Percentiles rank a stretch among this genome's conserved stretches.
Evolutionary conservation across 2,329 filamentous ascomycete genomes (phyloP).

Genomic region (Aspergillus persii): DNA sequence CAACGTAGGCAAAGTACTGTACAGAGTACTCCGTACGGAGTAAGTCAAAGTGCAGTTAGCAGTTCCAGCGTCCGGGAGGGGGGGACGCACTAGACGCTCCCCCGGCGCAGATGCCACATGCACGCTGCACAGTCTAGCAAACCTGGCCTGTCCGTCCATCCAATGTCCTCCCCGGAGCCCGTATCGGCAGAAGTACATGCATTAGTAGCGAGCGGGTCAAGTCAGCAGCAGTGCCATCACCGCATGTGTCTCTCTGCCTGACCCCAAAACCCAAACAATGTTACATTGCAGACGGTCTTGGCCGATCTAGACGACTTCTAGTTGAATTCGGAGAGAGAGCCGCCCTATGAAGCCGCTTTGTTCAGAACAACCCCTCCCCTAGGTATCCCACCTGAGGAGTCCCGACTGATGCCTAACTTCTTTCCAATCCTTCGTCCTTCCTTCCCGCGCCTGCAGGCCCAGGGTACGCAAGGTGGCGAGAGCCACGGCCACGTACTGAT

Average conservation of each 20-base stretch:
- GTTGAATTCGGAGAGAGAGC: not conserved
- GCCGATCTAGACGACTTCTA: not conserved
- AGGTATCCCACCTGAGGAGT: not conserved
- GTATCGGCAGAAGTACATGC: not conserved
- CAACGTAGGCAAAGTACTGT: not conserved
- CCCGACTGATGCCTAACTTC: not conserved
- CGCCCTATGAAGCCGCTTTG: not conserved
- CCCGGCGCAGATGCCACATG: not conserved
- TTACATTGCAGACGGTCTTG: not conserved
- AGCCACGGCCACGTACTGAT: not conserved
- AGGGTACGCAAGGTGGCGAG: not conserved
- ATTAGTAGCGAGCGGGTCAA: not conserved
- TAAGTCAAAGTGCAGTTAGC: not conserved
- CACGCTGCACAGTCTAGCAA: not conserved
- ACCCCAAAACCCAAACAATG: not conserved
- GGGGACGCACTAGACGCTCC: not conserved
- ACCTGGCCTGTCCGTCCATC: not conserved
- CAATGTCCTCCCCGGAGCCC: no score
- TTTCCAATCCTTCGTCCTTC: not conserved
- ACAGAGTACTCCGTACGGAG: not conserved
- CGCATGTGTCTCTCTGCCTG: not conserved
- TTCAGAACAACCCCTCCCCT: not conserved
- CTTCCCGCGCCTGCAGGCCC: not conserved
- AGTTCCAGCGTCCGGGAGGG: not conserved
- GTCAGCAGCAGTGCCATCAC: not conserved